A percentile compares a stretch with the other conserved stretches of the same genome.
These are phyloP conservation scores for Penicillium crustosum DNA, from an alignment of 2,329 filamentous ascomycete genomes.

Conservation along the genomic window DNA sequence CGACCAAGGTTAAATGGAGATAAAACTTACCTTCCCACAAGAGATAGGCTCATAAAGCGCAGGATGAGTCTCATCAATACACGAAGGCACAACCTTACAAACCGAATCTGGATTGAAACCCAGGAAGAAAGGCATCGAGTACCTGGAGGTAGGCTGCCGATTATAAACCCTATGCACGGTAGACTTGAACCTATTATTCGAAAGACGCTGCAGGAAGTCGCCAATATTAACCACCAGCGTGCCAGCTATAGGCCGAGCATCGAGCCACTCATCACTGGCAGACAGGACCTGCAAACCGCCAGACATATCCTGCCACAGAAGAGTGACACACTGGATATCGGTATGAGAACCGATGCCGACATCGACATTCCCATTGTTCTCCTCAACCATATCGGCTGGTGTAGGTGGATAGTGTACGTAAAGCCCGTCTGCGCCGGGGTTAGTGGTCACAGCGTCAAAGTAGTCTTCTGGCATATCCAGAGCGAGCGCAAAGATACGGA, in stretches of 20 bases:
- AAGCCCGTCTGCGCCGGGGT: conserved; percentile 50
- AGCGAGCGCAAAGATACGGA: conserved; percentile 56
- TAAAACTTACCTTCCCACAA: conserved; percentile 43
- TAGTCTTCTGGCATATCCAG: conserved; percentile 55
- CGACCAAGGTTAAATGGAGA: not conserved
- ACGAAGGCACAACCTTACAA: conserved; percentile 47
- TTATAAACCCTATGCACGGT: conserved; percentile 53
- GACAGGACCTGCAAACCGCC: conserved; percentile 49
- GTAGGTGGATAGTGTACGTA: conserved; percentile 50
- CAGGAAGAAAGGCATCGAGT: conserved; percentile 60
- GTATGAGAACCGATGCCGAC: conserved; percentile 51
- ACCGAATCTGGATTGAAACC: conserved; percentile 53
- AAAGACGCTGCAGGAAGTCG: conserved; percentile 54
- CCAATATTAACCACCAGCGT: conserved; percentile 56
- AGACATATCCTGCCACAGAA: conserved; percentile 47
- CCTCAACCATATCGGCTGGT: conserved; percentile 30
- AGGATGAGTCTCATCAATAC: conserved; percentile 48
- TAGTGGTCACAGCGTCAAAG: conserved; percentile 56
- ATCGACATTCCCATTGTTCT: conserved; percentile 21
- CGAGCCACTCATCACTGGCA: conserved; percentile 34
- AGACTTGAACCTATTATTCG: conserved; percentile 52
- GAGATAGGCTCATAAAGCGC: conserved; percentile 54
- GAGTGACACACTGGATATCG: conserved; percentile 52
- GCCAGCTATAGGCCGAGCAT: conserved; percentile 39
- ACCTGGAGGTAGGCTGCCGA: conserved; percentile 39